Base-by-base conservation (phyloP, 2,329 filamentous ascomycete genomes). In the Alternaria novae-zelandiae region DNA sequence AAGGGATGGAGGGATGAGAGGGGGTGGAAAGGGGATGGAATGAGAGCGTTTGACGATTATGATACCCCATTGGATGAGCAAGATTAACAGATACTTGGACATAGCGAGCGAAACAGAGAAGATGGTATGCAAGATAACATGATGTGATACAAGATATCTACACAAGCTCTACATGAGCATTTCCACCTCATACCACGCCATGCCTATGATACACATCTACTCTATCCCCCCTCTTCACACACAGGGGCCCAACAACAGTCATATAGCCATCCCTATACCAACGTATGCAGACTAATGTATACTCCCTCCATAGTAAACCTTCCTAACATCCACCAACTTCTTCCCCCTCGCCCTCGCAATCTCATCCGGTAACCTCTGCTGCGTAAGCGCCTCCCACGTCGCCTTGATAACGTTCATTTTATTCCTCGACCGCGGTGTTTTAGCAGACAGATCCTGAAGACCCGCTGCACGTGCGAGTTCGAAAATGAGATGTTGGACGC, bases 321-420 rank as follows among this genome's bases (percentile, higher is more conserved):
- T 97, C 72, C 96, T 86, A 68, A 95, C 93, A 84, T 99, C 96
- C 32, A 99, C 94, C 77, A 99, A 80, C 87, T 99, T 99, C 87
- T 92, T 95, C 65, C 96, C 95, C 68, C 94, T 85, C 56, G 93
- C 95, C 54, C 92, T 87, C 60, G 96, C 96, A 77, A 99, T 90
- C 77, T 95, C 90, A 79, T 98, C 93, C 1, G 96, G 96, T 76
- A 97, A 86, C 65, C 88, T 88, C 84, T 99, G 96, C 83, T 86
- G 91, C 80, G 88, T 87, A 66, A 99, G 85, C 6, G 94, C 95
- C 80, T 95, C 81, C 81, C 92, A 92, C 44, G 93, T 88, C 13
- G 96, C 96, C 84, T 97, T 97, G 82, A 97, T 91, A 17, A 94
- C 93, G 85, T 99, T 99, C 94, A 98, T 97, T 71, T 94, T 93